phyloP scores from a whole-genome alignment of 768 basidiomycete species.

The Termitomyces sp. region DNA sequence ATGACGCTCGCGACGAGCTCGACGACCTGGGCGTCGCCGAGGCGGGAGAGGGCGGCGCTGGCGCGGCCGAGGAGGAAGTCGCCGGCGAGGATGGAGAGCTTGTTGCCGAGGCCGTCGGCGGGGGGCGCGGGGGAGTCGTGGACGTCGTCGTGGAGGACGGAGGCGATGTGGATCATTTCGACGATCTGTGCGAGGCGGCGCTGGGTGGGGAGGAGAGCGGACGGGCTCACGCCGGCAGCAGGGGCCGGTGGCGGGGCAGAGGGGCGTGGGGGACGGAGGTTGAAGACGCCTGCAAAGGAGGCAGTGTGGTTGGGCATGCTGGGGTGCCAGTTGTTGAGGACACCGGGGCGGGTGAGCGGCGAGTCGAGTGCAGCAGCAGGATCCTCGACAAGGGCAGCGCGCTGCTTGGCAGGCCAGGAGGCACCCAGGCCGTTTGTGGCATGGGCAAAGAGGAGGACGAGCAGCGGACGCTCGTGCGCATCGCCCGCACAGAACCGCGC shows the following conservation, averaged over 20 bases:
- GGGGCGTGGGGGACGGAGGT: conserved; percentile 35
- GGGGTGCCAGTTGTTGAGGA: conserved; percentile 90
- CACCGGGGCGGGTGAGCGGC: conserved; percentile 72
- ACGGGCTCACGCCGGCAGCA: not conserved
- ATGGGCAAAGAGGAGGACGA: conserved; percentile 87
- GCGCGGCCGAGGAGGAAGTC: conserved; percentile 95
- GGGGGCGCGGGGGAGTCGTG: conserved; percentile 53
- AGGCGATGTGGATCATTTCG: conserved; percentile 98
- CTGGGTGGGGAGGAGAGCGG: conserved; percentile 57
- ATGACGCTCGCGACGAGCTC: conserved; percentile 91
- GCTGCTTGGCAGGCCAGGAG: conserved; percentile 53
- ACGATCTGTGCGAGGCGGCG: conserved; percentile 90
- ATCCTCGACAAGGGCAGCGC: conserved; percentile 56
- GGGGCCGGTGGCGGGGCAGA: conserved; percentile 18
- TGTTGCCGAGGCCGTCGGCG: conserved; percentile 71
- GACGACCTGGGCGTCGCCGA: conserved; percentile 86
- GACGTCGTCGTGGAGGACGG: conserved; percentile 88
- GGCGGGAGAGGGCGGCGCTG: conserved; percentile 76
- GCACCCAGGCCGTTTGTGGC: conserved; percentile 67
- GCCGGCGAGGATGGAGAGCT: conserved; percentile 88
- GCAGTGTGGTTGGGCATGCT: conserved; percentile 73
- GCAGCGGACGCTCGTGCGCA: conserved; percentile 81
- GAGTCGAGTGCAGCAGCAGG: conserved; percentile 57
- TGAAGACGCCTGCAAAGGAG: conserved; percentile 58
- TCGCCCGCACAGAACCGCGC: conserved; percentile 91